These are phyloP conservation scores for Davidsoniella virescens DNA, from an alignment of 2,329 filamentous ascomycete species.

Conservation along the genomic window DNA sequence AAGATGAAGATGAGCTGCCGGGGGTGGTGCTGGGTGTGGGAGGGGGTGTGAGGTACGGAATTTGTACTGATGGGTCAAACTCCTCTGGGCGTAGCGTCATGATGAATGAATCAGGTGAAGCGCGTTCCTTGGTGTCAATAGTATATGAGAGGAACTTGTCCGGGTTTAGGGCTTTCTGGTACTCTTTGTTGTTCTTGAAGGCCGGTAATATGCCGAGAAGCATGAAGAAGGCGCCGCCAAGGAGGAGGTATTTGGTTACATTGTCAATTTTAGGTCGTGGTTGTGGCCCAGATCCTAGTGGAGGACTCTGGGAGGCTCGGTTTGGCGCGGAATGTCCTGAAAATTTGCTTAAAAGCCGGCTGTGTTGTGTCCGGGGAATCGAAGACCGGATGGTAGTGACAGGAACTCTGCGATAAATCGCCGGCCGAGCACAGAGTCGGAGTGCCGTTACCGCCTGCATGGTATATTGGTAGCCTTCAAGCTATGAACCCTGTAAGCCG, in stretches of 20 bases:
- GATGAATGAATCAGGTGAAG: slow-evolving; percentile 53
- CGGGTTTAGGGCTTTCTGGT: slow-evolving; percentile 32
- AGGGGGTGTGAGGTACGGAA: slow-evolving; percentile 14
- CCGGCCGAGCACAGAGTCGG: not conserved
- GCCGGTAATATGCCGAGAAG: slow-evolving; percentile 8
- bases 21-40: slow-evolving; percentile 17
- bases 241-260: slow-evolving; percentile 10
- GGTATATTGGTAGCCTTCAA: not conserved
- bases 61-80: slow-evolving; percentile 12
- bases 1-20: slow-evolving; percentile 9
- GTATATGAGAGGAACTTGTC: slow-evolving; percentile 49
- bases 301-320: not conserved
- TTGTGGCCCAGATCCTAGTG: not conserved
- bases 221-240: slow-evolving; percentile 11
- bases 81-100: slow-evolving; percentile 40
- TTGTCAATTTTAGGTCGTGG: slow-evolving; percentile 7
- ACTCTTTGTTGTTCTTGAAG: slow-evolving; percentile 9
- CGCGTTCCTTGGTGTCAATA: slow-evolving; percentile 41
- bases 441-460: not conserved
- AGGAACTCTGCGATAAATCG: not conserved
- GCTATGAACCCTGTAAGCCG: not conserved
- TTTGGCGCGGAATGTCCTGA: not conserved
- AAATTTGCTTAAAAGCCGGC: too few species aligned
- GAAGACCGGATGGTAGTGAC: not conserved
- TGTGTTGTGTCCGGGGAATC: not conserved